Base-by-base conservation (phyloP, 2,329 filamentous ascomycete genomes). In the Septoria linicola region DNA sequence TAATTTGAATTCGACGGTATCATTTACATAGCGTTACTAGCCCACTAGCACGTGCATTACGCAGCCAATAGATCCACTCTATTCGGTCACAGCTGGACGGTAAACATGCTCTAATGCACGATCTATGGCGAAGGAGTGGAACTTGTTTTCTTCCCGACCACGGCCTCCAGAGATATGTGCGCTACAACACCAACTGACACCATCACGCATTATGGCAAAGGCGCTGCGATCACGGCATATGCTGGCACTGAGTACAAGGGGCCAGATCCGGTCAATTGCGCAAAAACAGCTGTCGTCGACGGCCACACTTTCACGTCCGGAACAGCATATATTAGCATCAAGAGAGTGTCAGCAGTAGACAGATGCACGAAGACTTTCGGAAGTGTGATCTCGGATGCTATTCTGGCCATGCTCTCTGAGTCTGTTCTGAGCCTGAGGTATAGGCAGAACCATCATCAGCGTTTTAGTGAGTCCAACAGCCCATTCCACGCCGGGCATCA, bases 261-360 rank as follows among this genome's bases (percentile, higher is more conserved):
- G 8, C 46, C 49, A 8, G 36, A 49, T 13, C 36, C 36, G 14
- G 19, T 5, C 27, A 41, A 49, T 25, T 35, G 45, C 31, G 39
- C 45, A 2, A 41, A 50, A 11, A 60, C 52, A 2, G 55, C 55
- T 10, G 48, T 57, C 2, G 48, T 59, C 0, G 59, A 59, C 32
- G 51, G 53, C 4, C 59, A 63, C 27, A 62, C 62, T 2, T 64
- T 66, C 41, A 64, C 61, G 2, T 60, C 55, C 8, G 62, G 56
- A 17, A 65, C 60, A 10, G 62, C 63, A 3, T 66, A 66, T 37
- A 63, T 66, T 13, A 61, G 59, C 11, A 64, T 65, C 36, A 48
- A 51, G 4, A 59, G 27, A 6, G 59, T 66, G 11, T 66, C 50
- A 34, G 62, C 63, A 1, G 51, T 53, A 8, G 53, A 66, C 23